Percentiles rank a stretch among this genome's conserved stretches.
phyloP scores from a whole-genome alignment of 352 stramenopile species.

The Pythium vanterpoolii region DNA sequence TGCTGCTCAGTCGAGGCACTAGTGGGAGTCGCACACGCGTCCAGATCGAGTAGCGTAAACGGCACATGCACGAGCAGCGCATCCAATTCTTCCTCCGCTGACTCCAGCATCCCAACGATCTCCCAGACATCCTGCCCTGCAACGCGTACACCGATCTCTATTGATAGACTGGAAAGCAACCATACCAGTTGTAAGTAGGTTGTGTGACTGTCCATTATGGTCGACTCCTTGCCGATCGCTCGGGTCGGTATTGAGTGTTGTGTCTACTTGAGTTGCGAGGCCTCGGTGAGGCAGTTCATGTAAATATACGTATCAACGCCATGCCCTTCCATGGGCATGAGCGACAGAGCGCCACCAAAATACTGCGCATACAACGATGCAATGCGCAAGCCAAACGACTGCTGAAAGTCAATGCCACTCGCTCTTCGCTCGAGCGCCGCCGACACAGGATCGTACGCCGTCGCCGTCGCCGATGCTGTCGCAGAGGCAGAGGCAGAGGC shows the following conservation, averaged over 20 bases:
- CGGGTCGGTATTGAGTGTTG: too few relatives aligned
- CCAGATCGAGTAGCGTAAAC: neutral
- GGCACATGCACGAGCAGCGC: conserved; percentile 3
- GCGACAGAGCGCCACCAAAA: conserved; percentile 97
- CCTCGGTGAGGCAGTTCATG: conserved; percentile 78
- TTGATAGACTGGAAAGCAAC: conserved; percentile 3
- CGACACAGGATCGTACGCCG: conserved; percentile 65
- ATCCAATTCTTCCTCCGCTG: neutral
- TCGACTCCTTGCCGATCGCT: too few relatives aligned
- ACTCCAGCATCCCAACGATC: neutral
- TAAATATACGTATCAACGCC: conserved; percentile 95
- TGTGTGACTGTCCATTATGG: too few relatives aligned
- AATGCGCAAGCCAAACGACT: conserved; percentile 90
- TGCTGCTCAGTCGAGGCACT: neutral
- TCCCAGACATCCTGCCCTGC: neutral
- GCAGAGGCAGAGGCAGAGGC: too few relatives aligned
- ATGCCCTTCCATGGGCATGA: conserved; percentile 99
- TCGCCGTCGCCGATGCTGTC: conserved; percentile 6
- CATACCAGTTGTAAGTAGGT: neutral
- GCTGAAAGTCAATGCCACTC: conserved; percentile 59
- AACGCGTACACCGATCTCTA: neutral
- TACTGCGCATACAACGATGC: conserved; percentile 95
- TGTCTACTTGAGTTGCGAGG: conserved; percentile 66
- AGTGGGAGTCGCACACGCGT: neutral
- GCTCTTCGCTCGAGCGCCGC: conserved; percentile 66